These are phyloP conservation scores for Cyclotella distinguenda DNA, from an alignment of 108 stramenopile genomes.

Conservation along the genomic window DNA sequence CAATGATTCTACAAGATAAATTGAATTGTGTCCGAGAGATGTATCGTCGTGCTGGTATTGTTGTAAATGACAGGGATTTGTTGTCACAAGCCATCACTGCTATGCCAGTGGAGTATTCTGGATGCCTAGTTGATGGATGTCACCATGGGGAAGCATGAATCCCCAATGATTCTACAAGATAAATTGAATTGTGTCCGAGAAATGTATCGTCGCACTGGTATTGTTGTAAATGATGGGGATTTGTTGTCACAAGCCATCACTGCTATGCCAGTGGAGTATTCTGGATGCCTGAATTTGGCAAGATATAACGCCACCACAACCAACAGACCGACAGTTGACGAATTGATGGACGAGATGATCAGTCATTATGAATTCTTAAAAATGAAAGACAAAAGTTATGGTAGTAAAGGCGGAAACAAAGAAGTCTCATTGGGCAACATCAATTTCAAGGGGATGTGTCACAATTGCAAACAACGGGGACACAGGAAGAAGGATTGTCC, in stretches of 20 bases:
- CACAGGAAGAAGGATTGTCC: not conserved
- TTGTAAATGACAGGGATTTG: not conserved
- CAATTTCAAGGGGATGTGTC: not conserved
- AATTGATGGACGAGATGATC: not conserved
- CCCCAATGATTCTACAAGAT: not conserved
- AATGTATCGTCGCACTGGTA: not conserved
- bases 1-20: not conserved
- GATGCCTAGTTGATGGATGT: not conserved
- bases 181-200: not conserved
- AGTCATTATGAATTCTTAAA: not conserved
- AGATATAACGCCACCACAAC: not conserved
- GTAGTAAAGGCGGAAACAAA: no score
- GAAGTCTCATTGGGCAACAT: not conserved
- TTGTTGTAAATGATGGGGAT: not conserved
- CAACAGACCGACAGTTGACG: not conserved
- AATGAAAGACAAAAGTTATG: conserved; percentile 1
- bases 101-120: not conserved
- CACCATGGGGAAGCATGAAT: not conserved
- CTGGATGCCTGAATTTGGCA: not conserved
- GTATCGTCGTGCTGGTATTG: not conserved
- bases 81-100: not conserved
- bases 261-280: not conserved
- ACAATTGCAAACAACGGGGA: no score
- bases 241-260: not conserved
- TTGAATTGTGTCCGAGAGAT: not conserved